phyloP scores from a whole-genome alignment of 2,329 filamentous ascomycete genomes.

The Pseudocercospora vitis region DNA sequence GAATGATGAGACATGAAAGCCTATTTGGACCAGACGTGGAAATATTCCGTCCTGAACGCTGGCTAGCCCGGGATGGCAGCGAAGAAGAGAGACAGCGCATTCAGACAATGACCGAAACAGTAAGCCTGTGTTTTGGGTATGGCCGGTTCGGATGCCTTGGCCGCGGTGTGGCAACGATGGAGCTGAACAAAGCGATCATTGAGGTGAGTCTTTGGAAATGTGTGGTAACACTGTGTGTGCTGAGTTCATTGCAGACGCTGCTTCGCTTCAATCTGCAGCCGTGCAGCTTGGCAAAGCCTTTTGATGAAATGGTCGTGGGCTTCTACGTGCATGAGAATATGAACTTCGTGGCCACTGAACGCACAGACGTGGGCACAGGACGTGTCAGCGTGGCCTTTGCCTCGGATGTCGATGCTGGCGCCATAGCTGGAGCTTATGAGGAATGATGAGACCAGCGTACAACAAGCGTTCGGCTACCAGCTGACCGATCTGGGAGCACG shows the following conservation, averaged over 20 bases:
- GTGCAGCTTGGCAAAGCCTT: slow-evolving; percentile 40
- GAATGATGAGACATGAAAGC: slow-evolving; percentile 39
- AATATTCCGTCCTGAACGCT: slow-evolving; percentile 42
- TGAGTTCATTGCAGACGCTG: slow-evolving; percentile 32
- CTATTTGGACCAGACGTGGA: slow-evolving; percentile 42
- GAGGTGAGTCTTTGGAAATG: slow-evolving; percentile 33
- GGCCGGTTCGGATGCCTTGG: slow-evolving; percentile 42
- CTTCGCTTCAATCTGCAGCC: slow-evolving; percentile 42
- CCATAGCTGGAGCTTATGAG: slow-evolving; percentile 24
- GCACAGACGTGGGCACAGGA: slow-evolving; percentile 18
- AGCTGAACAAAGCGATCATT: slow-evolving; percentile 42
- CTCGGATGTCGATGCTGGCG: slow-evolving; percentile 10
- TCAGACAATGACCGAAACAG: slow-evolving; percentile 39
- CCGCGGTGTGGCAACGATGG: slow-evolving; percentile 41
- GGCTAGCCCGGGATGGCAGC: slow-evolving; percentile 35
- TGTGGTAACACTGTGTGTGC: background rate
- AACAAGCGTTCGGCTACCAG: background rate
- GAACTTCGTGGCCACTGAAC: slow-evolving; percentile 40
- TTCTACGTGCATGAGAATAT: slow-evolving; percentile 42
- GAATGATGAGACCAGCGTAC: slow-evolving; percentile 4
- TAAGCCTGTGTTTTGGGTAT: slow-evolving; percentile 39
- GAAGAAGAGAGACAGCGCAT: slow-evolving; percentile 34
- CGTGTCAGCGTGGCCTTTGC: background rate
- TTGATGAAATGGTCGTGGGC: slow-evolving; percentile 40
- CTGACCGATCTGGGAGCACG: too few relatives aligned